Base-by-base conservation (phyloP, 2,329 filamentous ascomycete species). In the Eutypella sp. region DNA sequence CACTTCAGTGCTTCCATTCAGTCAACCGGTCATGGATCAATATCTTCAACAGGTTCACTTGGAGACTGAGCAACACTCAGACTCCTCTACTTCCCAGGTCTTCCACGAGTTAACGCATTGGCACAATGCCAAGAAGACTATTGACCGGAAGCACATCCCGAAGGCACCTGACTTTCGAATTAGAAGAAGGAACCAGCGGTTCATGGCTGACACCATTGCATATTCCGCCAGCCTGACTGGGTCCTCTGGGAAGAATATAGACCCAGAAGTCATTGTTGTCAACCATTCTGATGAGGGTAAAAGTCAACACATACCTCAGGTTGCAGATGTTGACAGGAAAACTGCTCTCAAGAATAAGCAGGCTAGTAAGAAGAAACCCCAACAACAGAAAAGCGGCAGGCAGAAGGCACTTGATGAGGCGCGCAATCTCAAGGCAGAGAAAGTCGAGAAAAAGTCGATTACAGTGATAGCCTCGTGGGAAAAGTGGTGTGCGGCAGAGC, bases 181-280 rank as follows among this genome's bases (percentile, higher is more conserved):
- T 6, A 64, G 62, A 43, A 73, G 67, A 50, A 68, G 67, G 44
- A 81, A 84, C 38, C 84, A 89, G 55, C 72, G 70, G 42, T 82
- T 80, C 57, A 85, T 87, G 77, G 74, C 76, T 2, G 82, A 87
- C 47, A 85, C 85, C 64, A 73, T 75, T 23, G 70, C 74, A 1
- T 90, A 89, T 59, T 82, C 86, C 2, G 82, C 81, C 11, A 87
- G 83, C 62, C 69, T 89, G 40, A 86, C 82, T 0, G 84, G 82
- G 46, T 71, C 79, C 0, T 69, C 74, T 2, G 84, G 83, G 3
- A 85, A 81, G 51, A 69, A 68, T 2, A 71, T 88, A 5, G 72
- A 84, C 20, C 82, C 82, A 0, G 82, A 88, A 58, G 78, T 71
- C 4, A 77, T 89, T 41, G 75, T 84, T 2, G 72, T 78, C 10